Conservation (phyloP, 1,284 basidiomycete species). For the Inonotus obliquus region DNA sequence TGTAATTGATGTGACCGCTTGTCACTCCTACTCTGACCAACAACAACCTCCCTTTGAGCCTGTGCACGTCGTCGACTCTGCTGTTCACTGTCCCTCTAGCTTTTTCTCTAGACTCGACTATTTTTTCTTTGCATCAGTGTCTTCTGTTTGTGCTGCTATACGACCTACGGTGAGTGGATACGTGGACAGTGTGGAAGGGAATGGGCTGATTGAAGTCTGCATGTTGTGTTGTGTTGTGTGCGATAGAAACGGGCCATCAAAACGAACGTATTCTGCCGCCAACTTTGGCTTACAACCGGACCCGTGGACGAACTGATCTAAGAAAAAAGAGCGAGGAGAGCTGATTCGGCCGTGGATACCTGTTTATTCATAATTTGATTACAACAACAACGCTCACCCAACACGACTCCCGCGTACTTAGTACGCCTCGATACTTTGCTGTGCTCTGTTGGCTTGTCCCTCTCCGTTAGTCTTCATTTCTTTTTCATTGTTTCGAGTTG, state of each 20-base stretch:
- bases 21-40: neutral
- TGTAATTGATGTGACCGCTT: neutral
- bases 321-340: too few relatives aligned
- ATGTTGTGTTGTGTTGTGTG: too few relatives aligned
- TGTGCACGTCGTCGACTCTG: neutral
- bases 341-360: neutral
- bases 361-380: neutral
- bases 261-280: neutral
- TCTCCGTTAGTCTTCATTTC: neutral
- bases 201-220: neutral
- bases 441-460: neutral
- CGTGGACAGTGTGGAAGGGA: neutral
- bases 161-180: neutral
- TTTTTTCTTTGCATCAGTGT: neutral
- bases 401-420: too few relatives aligned
- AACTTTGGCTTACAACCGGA: neutral
- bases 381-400: neutral
- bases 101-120: neutral
- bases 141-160: neutral
- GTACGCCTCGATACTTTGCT: too few relatives aligned
- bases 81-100: neutral
- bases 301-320: neutral
- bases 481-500: neutral
- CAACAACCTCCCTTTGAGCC: neutral
- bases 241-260: conserved; percentile 3